Percentiles rank a stretch among this genome's conserved stretches.
Evolutionary conservation across 164 flowering plant genomes (phyloP).

Genomic region (Stephania japonica): DNA sequence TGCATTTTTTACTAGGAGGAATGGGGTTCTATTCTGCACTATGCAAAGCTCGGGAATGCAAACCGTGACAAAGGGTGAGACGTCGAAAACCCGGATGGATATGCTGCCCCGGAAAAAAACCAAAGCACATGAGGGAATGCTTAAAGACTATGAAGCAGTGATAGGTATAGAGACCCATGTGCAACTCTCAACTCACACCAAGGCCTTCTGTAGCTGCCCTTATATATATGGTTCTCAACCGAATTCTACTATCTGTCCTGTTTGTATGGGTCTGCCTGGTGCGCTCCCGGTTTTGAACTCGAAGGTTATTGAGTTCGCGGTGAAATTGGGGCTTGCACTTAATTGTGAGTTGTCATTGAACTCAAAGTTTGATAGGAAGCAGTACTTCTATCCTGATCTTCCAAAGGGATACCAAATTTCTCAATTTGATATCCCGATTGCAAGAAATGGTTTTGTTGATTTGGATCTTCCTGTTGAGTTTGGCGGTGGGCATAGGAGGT

Average conservation of each 20-base stretch:
- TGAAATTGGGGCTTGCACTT: conserved; percentile 76
- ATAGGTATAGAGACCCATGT: conserved; percentile 97
- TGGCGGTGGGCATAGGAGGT: conserved; percentile 90
- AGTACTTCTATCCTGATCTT: conserved; percentile 90
- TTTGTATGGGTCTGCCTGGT: conserved; percentile 96
- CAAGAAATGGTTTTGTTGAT: conserved; percentile 59
- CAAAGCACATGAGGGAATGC: conserved; percentile 28
- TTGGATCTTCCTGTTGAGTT: conserved; percentile 86
- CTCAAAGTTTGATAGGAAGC: conserved; percentile 92
- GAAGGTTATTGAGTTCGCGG: conserved; percentile 77
- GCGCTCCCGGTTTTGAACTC: conserved; percentile 85
- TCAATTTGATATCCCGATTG: conserved; percentile 90
- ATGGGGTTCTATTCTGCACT: conserved; percentile 37
- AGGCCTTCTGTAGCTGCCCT: conserved; percentile 84
- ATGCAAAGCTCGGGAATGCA: conserved; percentile 32
- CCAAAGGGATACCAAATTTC: conserved; percentile 96
- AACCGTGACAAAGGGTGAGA: conserved; percentile 5
- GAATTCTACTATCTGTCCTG: conserved; percentile 70
- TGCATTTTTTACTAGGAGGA: conserved; percentile 31
- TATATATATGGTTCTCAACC: conserved; percentile 77
- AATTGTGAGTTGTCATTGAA: conserved; percentile 61
- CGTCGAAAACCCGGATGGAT: neutral
- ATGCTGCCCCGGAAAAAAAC: conserved; percentile 13
- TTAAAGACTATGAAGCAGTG: conserved; percentile 63
- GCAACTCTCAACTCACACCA: conserved; percentile 72